These are phyloP conservation scores for Geotrichum aggregatum DNA, from an alignment of 1,139 yeast species.

Conservation along the genomic window DNA sequence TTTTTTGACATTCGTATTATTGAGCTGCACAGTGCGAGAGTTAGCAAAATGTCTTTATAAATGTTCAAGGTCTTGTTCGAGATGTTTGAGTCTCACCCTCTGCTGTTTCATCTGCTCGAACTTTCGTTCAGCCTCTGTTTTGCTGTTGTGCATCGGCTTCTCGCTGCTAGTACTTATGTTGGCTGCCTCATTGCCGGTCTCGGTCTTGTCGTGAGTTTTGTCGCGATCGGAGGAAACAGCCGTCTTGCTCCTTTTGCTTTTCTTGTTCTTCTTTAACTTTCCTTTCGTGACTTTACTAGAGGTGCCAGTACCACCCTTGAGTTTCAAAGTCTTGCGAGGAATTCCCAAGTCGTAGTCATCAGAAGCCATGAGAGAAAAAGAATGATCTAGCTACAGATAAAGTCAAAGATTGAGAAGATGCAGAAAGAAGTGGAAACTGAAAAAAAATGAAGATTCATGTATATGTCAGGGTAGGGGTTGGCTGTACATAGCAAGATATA, in stretches of 20 bases:
- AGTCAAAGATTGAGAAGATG: too few species aligned
- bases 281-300: conserved; percentile 21
- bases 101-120: conserved; percentile 29
- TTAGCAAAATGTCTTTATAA: background rate
- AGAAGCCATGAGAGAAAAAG: background rate
- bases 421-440: too few species aligned
- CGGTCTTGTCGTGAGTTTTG: background rate
- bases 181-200: too few species aligned
- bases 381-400: too few species aligned
- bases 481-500: too few species aligned
- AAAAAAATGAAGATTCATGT: too few species aligned
- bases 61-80: background rate
- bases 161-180: too few species aligned
- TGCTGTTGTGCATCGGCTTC: background rate
- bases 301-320: conserved; percentile 26
- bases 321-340: conserved; percentile 18
- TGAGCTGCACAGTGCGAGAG: conserved; percentile 16
- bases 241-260: background rate
- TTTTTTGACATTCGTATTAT: conserved; percentile 24
- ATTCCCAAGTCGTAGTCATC: conserved; percentile 20
- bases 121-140: conserved; percentile 29
- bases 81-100: conserved; percentile 21
- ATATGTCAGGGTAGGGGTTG: too few species aligned
- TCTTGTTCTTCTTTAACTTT: conserved; percentile 14
- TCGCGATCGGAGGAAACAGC: background rate